phyloP scores from a whole-genome alignment of 768 basidiomycete species.

The Lactarius evosmus region DNA sequence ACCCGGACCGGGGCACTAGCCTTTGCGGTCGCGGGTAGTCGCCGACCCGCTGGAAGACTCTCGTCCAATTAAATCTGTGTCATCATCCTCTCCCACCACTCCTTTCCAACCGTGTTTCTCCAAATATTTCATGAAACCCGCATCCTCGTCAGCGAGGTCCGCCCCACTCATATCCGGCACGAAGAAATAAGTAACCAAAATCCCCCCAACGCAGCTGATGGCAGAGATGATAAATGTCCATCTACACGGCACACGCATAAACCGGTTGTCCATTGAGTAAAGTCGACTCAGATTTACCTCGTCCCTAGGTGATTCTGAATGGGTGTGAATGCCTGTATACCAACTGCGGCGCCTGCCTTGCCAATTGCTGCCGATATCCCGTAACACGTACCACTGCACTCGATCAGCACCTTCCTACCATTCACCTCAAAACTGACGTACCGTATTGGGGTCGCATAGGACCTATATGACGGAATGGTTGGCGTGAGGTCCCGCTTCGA shows the following conservation, averaged over 20 bases:
- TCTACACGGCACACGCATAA: constrained; percentile 32
- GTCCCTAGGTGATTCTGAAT: constrained; percentile 65
- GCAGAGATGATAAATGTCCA: constrained; percentile 70
- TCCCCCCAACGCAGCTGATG: constrained; percentile 60
- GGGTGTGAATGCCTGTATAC: constrained; percentile 67
- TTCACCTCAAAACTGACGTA: constrained; percentile 29
- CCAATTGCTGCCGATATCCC: constrained; percentile 66
- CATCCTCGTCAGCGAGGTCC: constrained; percentile 65
- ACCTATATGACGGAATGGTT: constrained; percentile 36
- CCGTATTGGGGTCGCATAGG: constrained; percentile 63
- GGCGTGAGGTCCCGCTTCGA: not conserved
- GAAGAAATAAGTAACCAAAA: constrained; percentile 64
- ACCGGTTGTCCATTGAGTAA: not conserved
- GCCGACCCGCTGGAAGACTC: not conserved
- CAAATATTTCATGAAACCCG: constrained; percentile 57
- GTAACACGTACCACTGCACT: constrained; percentile 59
- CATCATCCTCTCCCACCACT: constrained; percentile 54
- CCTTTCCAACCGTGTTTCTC: constrained; percentile 64
- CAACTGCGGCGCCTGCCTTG: constrained; percentile 66
- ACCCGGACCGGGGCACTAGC: constrained; percentile 6
- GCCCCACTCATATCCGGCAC: constrained; percentile 64
- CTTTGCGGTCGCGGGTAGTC: too few relatives aligned
- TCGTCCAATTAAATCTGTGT: constrained; percentile 27
- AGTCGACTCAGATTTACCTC: constrained; percentile 38
- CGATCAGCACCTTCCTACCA: constrained; percentile 10